These are phyloP conservation scores for Nakazawaea anatomiae DNA, from an alignment of 805 yeast genomes.

Conservation along the genomic window DNA sequence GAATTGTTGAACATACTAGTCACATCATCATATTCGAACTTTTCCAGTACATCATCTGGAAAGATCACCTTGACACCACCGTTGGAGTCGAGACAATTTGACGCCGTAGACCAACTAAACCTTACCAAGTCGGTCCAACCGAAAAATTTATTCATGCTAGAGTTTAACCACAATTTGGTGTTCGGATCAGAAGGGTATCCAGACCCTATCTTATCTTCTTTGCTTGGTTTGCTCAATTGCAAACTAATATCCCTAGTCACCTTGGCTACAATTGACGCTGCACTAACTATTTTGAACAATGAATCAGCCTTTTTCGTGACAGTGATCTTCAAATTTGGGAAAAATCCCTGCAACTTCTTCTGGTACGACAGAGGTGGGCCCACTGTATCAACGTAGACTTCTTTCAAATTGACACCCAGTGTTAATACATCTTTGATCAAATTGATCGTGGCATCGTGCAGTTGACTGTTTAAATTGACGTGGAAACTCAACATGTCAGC, in stretches of 20 bases:
- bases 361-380: constrained; percentile 91
- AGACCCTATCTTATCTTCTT: constrained; percentile 58
- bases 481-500: constrained; percentile 72
- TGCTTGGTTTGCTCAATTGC: constrained; percentile 25
- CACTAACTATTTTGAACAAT: constrained; percentile 83
- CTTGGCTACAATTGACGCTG: constrained; percentile 94
- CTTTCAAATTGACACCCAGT: constrained; percentile 56
- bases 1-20: constrained; percentile 1
- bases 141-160: constrained; percentile 60
- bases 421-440: constrained; percentile 62
- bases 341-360: constrained; percentile 58
- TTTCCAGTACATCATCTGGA: constrained; percentile 39
- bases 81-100: constrained; percentile 55
- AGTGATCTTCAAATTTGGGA: constrained; percentile 66
- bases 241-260: constrained; percentile 82
- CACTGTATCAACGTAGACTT: constrained; percentile 89
- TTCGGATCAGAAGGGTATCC: constrained; percentile 95
- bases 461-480: constrained; percentile 85
- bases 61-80: constrained; percentile 55
- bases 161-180: constrained; percentile 71
- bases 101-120: constrained; percentile 93
- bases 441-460: constrained; percentile 88
- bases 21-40: constrained; percentile 8
- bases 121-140: constrained; percentile 82
- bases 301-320: constrained; percentile 97